phyloP scores from a whole-genome alignment of 1,139 yeast species.

The Candida buenavistaensis region DNA sequence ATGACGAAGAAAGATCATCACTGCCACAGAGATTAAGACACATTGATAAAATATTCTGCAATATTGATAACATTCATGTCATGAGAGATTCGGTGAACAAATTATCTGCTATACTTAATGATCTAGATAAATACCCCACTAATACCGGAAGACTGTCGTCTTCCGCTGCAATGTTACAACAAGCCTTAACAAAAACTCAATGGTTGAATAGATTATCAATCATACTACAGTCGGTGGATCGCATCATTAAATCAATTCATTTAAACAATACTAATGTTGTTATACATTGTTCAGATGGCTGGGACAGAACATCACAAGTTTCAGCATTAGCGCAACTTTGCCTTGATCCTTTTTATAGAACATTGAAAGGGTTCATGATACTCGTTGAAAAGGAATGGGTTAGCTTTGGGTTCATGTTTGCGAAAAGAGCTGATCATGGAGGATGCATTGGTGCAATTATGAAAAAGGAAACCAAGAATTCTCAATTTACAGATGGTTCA shows the following conservation, averaged over 20 bases:
- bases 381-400: conserved; percentile 94
- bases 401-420: conserved; percentile 89
- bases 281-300: conserved; percentile 95
- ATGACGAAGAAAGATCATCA: conserved; percentile 4
- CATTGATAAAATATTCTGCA: conserved; percentile 70
- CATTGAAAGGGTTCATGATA: conserved; percentile 81
- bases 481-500: conserved; percentile 7
- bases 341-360: conserved; percentile 86
- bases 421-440: conserved; percentile 78
- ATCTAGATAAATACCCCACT: conserved; percentile 58
- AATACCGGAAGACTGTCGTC: conserved; percentile 17
- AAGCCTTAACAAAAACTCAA: conserved; percentile 59
- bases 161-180: conserved; percentile 34
- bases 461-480: conserved; percentile 19
- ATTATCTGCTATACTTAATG: conserved; percentile 61
- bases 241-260: conserved; percentile 76
- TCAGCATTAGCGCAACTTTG: conserved; percentile 83
- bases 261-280: conserved; percentile 80
- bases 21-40: conserved; percentile 15
- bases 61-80: conserved; percentile 93
- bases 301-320: conserved; percentile 96
- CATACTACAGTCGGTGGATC: conserved; percentile 73
- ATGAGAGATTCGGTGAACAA: conserved; percentile 82
- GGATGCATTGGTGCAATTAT: conserved; percentile 47
- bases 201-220: conserved; percentile 79